Evolutionary conservation across 768 basidiomycete species (phyloP).

Genomic region (Rhodotorula toruloides): DNA sequence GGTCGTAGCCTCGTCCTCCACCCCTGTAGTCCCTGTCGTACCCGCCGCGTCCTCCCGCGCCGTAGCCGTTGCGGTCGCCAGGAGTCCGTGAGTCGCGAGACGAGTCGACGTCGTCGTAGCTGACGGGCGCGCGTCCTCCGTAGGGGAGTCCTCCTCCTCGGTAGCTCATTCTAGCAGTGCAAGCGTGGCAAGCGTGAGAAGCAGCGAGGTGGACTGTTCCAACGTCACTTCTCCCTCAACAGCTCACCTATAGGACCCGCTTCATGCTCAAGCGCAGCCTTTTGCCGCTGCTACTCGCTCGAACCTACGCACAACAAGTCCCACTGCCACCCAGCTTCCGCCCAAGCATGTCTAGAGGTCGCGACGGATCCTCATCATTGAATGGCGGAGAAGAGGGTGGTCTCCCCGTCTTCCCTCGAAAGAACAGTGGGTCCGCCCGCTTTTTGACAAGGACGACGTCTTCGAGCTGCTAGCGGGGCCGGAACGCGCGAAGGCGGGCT

Average conservation of each 20-base stretch:
- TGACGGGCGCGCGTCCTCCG: neutral
- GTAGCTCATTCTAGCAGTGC: neutral
- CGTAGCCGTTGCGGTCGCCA: neutral
- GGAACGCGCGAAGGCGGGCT: neutral
- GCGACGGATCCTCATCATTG: no score
- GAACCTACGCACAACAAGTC: slow-evolving; percentile 4
- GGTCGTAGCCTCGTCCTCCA: neutral
- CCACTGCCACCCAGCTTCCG: neutral
- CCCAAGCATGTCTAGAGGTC: neutral
- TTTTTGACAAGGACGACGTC: neutral
- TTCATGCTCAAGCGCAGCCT: neutral
- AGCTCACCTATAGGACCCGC: neutral
- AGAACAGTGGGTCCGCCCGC: neutral
- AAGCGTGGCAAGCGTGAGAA: no score
- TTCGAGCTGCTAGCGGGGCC: neutral
- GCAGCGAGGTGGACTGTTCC: no score
- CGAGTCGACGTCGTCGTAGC: slow-evolving; percentile 4
- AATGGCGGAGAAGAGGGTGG: no score
- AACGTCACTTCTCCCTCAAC: neutral
- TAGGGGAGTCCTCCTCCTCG: neutral
- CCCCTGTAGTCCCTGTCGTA: neutral
- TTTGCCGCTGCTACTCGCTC: neutral
- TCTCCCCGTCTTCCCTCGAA: neutral
- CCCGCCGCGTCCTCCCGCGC: neutral
- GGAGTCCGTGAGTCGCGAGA: neutral